Evolutionary conservation across 257 asterid genomes (phyloP), one percentile per base, ranked within the genome.

Genomic region (Schizonepeta tenuifolia): DNA sequence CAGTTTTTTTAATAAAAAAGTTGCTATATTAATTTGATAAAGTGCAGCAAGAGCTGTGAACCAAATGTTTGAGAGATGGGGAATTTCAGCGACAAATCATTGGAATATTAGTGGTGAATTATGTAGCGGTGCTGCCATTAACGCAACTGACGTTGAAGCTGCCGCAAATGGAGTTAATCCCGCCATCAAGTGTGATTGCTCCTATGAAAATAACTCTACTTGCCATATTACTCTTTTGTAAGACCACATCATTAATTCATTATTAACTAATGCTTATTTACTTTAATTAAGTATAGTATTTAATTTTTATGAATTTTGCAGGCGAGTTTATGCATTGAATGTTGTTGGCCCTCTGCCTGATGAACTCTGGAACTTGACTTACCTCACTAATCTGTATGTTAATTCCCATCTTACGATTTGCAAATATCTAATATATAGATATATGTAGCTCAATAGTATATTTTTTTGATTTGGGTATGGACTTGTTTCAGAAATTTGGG

Each of bases 31-130:
- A 36, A 36, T 7, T 36, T 36, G 10, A 36, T 36, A 1, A 38
- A 38, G 12, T 71, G 56, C 86, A 85, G 90, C 77, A 44, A 83
- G 83, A 54, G 85, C 74, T 50, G 3, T 86, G 75, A 81, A 83
- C 69, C 13, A 73, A 10, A 70, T 86, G 13, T 83, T 85, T 18
- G 61, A 20, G 26, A 62, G 77, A 56, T 83, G 86, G 87, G 55
- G 81, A 9, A 61, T 83, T 71, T 31, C 80, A 9, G 82, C 83
- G 1, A 67, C 73, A 13, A 17, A 67, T 28, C 50, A 69, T 5
- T 85, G 90, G 90, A 85, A 85, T 77, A 81, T 83, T 12, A 83
- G 87, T 26, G 87, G 90, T 20, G 81, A 79, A 51, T 9, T 81
- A 72, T 81, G 90, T 26, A 83, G 79, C 47, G 86, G 86, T 1